Evolutionary conservation across 2,329 filamentous ascomycete genomes (phyloP).

Genomic region (Penicillium sp.): DNA sequence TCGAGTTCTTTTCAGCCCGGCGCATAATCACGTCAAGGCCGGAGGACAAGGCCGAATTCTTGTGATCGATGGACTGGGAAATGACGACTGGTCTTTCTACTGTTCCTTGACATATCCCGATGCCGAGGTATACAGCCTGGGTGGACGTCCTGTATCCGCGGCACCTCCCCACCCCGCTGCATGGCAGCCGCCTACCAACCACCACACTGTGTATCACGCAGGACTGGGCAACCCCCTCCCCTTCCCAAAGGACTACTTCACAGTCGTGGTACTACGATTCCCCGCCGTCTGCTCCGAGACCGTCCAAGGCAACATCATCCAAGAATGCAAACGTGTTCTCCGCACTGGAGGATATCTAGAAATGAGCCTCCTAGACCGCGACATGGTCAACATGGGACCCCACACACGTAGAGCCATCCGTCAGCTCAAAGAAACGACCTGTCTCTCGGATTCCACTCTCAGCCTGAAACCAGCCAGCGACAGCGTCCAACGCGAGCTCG

Average conservation of each 20-base stretch:
- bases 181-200: slow-evolving; percentile 38
- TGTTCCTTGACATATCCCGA: slow-evolving; percentile 43
- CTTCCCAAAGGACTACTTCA: slow-evolving; percentile 42
- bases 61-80: slow-evolving; percentile 44
- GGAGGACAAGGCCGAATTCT: slow-evolving; percentile 38
- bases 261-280: slow-evolving; percentile 41
- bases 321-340: slow-evolving; percentile 43
- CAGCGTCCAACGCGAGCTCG: slow-evolving; percentile 41
- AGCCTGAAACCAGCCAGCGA: slow-evolving; percentile 43
- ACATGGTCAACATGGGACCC: slow-evolving; percentile 45
- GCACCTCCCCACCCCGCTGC: slow-evolving; percentile 33
- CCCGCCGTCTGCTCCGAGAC: slow-evolving; percentile 39
- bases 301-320: slow-evolving; percentile 38
- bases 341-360: slow-evolving; percentile 44
- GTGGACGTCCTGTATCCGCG: slow-evolving; percentile 27
- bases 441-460: slow-evolving; percentile 34
- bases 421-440: slow-evolving; percentile 40
- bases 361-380: slow-evolving; percentile 43
- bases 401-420: slow-evolving; percentile 40
- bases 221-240: slow-evolving; percentile 37
- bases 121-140: slow-evolving; percentile 40
- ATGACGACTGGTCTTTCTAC: slow-evolving; percentile 47
- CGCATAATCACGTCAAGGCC: slow-evolving; percentile 38
- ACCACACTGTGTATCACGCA: slow-evolving; percentile 37
- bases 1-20: slow-evolving; percentile 44